Base-by-base conservation (phyloP, 495 filamentous ascomycete species). In the Daldinia bambusicola region DNA sequence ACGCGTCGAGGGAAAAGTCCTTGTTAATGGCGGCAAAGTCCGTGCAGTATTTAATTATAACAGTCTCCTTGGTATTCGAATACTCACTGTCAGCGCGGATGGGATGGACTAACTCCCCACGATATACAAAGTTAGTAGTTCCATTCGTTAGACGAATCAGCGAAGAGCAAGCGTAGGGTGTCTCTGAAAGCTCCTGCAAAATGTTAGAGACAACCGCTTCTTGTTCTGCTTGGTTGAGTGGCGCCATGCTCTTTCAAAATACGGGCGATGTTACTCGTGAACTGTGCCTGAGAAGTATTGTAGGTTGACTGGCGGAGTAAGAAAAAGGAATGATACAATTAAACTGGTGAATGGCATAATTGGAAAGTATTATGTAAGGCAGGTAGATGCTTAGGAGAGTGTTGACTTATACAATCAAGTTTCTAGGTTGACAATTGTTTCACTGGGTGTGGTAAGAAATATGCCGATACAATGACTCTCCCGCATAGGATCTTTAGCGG, bases 121-220 rank as follows among this genome's bases (percentile, higher is more conserved):
- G 43, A 22, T 20, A 48, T 22, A 48, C 43, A 10, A 48, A 48
- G 43, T 48, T 48, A 10, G 43, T 48, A 22, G 43, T 48, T 48
- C 43, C 43, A 1, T 48, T 48, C 22, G 43, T 48, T 48, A 48
- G 18, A 4, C 20, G 43, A 2, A 20, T 5, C 18, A 48, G 9
- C 18, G 18, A 48, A 22, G 43, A 48, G 43, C 43, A 48, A 48
- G 43, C 43, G 20, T 48, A 48, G 5, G 43, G 18, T 22, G 43
- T 48, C 18, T 18, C 18, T 48, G 16, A 48, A 48, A 48, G 43
- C 18, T 48, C 9, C 10, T 16, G 16, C 20, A 48, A 48, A 48
- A 48, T 20, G 3, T 48, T 22, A 5, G 43, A 48, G 9, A 22
- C 2, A 20, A 48, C 7, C 10, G 18, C 18, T 12, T 48, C 18